phyloP scores from a whole-genome alignment of 169 alveolate species.

The Cryptosporidium sp. region DNA sequence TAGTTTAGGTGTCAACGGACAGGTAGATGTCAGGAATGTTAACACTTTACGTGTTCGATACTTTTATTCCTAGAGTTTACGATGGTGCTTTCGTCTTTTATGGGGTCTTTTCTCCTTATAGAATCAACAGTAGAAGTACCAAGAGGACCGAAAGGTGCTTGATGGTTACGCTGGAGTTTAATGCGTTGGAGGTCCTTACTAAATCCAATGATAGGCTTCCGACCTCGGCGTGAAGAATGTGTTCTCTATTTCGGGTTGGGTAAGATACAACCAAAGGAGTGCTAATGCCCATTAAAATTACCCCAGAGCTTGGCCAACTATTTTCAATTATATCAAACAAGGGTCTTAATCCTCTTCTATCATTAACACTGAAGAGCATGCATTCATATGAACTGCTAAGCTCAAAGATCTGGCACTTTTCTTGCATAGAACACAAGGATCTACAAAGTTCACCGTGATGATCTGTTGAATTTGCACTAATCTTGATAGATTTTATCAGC shows the following conservation, averaged over 20 bases:
- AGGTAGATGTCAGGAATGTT: neutral
- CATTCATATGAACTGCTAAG: slow-evolving; percentile 52
- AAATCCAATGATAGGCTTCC: slow-evolving; percentile 37
- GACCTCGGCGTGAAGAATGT: slow-evolving; percentile 41
- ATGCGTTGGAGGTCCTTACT: slow-evolving; percentile 4
- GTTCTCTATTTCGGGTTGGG: neutral
- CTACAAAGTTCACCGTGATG: slow-evolving; percentile 58
- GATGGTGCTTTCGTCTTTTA: neutral
- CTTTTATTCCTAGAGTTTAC: neutral
- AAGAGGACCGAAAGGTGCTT: neutral
- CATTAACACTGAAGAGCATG: slow-evolving; percentile 13
- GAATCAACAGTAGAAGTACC: neutral
- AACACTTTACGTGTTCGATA: slow-evolving; percentile 1
- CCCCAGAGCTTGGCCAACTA: slow-evolving; percentile 33
- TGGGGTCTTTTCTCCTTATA: neutral
- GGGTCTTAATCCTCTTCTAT: neutral
- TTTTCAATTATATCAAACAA: slow-evolving; percentile 37
- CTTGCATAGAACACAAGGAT: slow-evolving; percentile 26
- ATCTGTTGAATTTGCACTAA: slow-evolving; percentile 34
- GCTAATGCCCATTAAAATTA: slow-evolving; percentile 63
- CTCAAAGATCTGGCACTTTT: slow-evolving; percentile 32
- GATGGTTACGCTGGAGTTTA: neutral
- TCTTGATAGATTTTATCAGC: slow-evolving; percentile 1
- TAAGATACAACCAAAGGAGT: slow-evolving; percentile 46
- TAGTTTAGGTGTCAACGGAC: neutral